A percentile compares a stretch with the other conserved stretches of the same genome.
Conservation (phyloP, 2,329 filamentous ascomycete genomes). For the Fusarium nelsonii region DNA sequence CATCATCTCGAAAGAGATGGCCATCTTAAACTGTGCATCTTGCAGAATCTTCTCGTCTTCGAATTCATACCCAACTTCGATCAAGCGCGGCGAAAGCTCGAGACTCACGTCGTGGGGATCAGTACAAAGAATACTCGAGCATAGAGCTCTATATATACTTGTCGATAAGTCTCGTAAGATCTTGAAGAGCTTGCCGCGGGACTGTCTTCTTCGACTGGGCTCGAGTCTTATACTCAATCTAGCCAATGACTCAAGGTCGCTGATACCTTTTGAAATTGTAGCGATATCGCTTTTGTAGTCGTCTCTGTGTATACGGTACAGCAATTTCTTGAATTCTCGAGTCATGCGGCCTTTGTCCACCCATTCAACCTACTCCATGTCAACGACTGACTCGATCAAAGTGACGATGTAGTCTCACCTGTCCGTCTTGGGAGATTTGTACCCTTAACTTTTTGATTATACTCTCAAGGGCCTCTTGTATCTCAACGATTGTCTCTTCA, state of each 20-base stretch:
- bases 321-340: conserved; percentile 14
- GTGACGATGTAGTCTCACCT: neutral
- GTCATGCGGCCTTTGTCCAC: neutral
- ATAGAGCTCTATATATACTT: conserved; percentile 27
- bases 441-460: conserved; percentile 27
- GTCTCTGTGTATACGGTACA: conserved; percentile 15
- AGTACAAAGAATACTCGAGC: conserved; percentile 18
- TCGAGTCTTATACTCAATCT: conserved; percentile 10
- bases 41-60: neutral
- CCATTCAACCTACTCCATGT: conserved; percentile 6
- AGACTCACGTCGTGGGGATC: conserved; percentile 19
- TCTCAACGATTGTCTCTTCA: conserved; percentile 39
- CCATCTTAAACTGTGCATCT: conserved; percentile 13
- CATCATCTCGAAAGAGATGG: conserved; percentile 14
- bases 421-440: neutral
- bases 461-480: conserved; percentile 40
- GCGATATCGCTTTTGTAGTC: conserved; percentile 16
- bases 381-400: fast-evolving
- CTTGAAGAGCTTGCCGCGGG: conserved; percentile 18
- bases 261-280: neutral
- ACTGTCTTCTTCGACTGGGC: conserved; percentile 10
- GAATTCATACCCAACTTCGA: neutral
- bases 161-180: conserved; percentile 17
- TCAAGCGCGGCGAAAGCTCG: neutral
- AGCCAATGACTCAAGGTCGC: neutral